These are phyloP conservation scores for Epipyxis sp. DNA, from an alignment of 108 stramenopile species.

Conservation along the genomic window DNA sequence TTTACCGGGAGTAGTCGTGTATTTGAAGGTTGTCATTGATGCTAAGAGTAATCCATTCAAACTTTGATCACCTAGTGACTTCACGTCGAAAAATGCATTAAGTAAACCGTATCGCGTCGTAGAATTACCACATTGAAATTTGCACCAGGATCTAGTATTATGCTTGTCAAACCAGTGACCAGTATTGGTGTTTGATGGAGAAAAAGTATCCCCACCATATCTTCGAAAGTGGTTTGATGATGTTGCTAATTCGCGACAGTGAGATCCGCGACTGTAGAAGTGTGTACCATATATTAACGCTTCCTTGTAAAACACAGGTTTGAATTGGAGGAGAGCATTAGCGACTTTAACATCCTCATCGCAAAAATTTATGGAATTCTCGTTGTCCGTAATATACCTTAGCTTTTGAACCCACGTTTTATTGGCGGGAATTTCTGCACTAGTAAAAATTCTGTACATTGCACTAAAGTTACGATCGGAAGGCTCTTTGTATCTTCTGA, in stretches of 20 bases:
- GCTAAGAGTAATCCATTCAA: conserved; percentile 14
- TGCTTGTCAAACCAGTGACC: too few relatives aligned
- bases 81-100: conserved; percentile 10
- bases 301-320: conserved; percentile 15
- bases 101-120: too few relatives aligned
- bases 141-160: too few relatives aligned
- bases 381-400: conserved; percentile 6
- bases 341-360: conserved; percentile 8
- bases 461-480: background rate
- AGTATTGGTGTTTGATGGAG: too few relatives aligned
- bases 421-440: background rate
- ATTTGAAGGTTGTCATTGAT: conserved; percentile 15
- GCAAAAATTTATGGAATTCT: background rate
- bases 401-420: background rate
- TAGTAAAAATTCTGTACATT: background rate
- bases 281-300: conserved; percentile 14
- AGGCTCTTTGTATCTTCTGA: background rate
- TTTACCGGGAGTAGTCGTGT: background rate
- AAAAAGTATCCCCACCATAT: too few relatives aligned
- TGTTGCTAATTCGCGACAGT: conserved; percentile 7
- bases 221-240: too few relatives aligned
- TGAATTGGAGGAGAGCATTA: conserved; percentile 9
- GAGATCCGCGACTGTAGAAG: background rate
- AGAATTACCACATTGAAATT: too few relatives aligned
- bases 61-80: conserved; percentile 17